Base-by-base conservation (phyloP, 2,329 filamentous ascomycete species). In the Ciborinia camelliae region DNA sequence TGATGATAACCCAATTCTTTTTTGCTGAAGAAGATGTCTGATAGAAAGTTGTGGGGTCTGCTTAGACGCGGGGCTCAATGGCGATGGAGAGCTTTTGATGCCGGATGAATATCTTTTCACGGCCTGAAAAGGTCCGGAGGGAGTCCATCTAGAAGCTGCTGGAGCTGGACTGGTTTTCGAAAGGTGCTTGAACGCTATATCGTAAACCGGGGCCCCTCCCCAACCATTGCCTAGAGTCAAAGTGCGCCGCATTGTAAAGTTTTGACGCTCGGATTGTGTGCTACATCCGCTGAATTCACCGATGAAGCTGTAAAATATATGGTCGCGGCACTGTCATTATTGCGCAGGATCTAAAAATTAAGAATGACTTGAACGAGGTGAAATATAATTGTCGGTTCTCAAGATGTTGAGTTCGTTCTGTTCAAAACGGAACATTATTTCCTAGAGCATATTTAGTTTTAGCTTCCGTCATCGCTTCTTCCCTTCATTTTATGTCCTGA, bases 251-350 rank as follows among this genome's bases (percentile, higher is more conserved):
- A 75, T 75, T 64, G 68, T 66, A 59, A 65, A 65, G 14, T 66
- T 47, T 47, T 28, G 32, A 39, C 9, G 54, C 43, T 39, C 26
- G 54, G 60, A 51, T 65, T 60, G 45, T 69, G 57, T 66, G 67
- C 67, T 62, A 67, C 59, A 59, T 59, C 65, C 66, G 64, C 70
- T 69, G 65, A 64, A 69, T 73, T 75, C 72, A 75, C 66, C 71
- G 70, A 63, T 62, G 47, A 64, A 69, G 64, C 64, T 67, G 53
- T 66, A 58, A 67, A 61, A 52, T 48, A 66, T 69, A 62, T 61
- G 37, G 41, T 65, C 67, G 66, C 67, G 65, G 67, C 60, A 64
- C 48, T 68, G 62, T 67, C 72, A 73, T 74, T 64, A 68, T 74
- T 66, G 65, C 68, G 68, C 68, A 32, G 10, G 45, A 45, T 32